Evolutionary conservation across 805 yeast species (phyloP).

Genomic region (Clavispora carvajalis): DNA sequence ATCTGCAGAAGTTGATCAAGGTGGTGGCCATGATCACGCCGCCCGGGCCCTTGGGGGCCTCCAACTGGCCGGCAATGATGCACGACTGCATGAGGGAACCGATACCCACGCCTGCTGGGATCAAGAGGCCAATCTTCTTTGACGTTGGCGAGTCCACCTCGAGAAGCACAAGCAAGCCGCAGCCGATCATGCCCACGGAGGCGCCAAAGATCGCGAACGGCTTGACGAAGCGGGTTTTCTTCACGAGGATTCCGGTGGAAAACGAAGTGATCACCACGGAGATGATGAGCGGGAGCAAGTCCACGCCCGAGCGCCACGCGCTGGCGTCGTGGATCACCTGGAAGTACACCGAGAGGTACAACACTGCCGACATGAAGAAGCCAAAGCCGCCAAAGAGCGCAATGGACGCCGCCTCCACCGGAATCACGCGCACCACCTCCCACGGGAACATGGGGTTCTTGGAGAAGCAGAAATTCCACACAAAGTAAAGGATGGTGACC

Average conservation of each 20-base stretch:
- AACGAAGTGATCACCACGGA: constrained; percentile 35
- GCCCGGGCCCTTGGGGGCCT: constrained; percentile 49
- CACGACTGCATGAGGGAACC: constrained; percentile 46
- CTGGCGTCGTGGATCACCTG: constrained; percentile 40
- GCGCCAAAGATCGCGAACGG: constrained; percentile 35
- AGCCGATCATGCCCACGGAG: constrained; percentile 35
- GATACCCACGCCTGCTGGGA: constrained; percentile 42
- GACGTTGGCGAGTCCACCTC: constrained; percentile 30
- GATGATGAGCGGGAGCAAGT: constrained; percentile 39
- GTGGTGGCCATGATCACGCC: constrained; percentile 45
- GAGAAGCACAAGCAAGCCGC: constrained; percentile 41
- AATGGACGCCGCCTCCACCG: constrained; percentile 12
- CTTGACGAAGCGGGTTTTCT: constrained; percentile 36
- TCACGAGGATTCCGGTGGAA: constrained; percentile 33
- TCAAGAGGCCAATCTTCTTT: constrained; percentile 40
- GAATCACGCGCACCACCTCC: constrained; percentile 11
- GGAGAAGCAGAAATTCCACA: constrained; percentile 17
- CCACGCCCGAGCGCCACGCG: constrained; percentile 43
- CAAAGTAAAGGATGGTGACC: constrained; percentile 11
- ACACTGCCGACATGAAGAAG: constrained; percentile 14
- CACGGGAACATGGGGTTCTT: constrained; percentile 16
- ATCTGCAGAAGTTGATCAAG: constrained; percentile 38
- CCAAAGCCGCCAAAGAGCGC: constrained; percentile 14
- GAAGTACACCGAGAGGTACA: constrained; percentile 42
- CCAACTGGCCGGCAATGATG: constrained; percentile 40